Evolutionary conservation across 192 early-diverging fungal genomes (phyloP).

Genomic region (Diversispora eburnea): DNA sequence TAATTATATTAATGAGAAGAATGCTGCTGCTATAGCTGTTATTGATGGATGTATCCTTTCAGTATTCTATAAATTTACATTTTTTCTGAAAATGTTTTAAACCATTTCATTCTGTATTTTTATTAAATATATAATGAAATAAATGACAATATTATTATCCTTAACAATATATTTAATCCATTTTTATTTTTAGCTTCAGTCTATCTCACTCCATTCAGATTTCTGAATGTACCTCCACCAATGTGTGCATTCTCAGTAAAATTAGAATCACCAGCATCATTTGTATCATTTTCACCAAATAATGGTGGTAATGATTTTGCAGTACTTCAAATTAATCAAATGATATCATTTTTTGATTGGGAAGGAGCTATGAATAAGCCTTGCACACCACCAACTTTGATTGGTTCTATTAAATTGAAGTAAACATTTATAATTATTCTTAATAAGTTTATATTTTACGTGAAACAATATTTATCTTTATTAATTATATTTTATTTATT

Average conservation of each 20-base stretch:
- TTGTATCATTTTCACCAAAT: slow-evolving; percentile 63
- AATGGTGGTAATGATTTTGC: slow-evolving; percentile 69
- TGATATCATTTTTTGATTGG: slow-evolving; percentile 42
- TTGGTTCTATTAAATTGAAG: slow-evolving; percentile 33
- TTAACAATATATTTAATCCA: slow-evolving; percentile 28
- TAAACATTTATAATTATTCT: slow-evolving; percentile 23
- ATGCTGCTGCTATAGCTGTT: slow-evolving; percentile 65
- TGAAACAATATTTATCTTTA: neutral
- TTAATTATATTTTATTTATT: neutral
- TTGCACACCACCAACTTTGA: slow-evolving; percentile 33
- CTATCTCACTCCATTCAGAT: slow-evolving; percentile 73
- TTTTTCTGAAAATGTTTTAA: neutral
- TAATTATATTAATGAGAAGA: slow-evolving; percentile 36
- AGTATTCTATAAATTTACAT: no score
- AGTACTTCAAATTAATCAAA: slow-evolving; percentile 58
- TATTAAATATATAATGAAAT: neutral
- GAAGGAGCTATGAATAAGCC: slow-evolving; percentile 27
- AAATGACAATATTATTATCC: neutral
- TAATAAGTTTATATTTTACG: neutral
- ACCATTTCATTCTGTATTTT: neutral
- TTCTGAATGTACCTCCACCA: slow-evolving; percentile 92
- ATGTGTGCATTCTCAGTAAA: slow-evolving; percentile 59
- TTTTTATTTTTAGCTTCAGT: slow-evolving; percentile 38
- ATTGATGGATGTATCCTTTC: slow-evolving; percentile 60
- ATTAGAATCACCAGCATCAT: slow-evolving; percentile 43